Conservation (phyloP, 2,329 filamentous ascomycete genomes). For the Aspergillus felis region DNA sequence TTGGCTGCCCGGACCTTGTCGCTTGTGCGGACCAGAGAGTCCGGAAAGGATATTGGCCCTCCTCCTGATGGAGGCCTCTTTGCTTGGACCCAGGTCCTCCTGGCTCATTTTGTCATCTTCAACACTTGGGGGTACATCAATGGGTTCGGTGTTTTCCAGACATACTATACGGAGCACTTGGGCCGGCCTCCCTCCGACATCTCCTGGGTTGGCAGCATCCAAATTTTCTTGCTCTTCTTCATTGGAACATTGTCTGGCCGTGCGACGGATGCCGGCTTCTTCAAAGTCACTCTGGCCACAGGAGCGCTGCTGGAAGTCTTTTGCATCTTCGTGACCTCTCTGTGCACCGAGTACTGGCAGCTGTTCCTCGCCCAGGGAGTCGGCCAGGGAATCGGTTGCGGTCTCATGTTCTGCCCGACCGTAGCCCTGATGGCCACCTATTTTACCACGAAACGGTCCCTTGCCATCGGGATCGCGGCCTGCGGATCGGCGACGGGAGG, state of each 20-base stretch:
- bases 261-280: slow-evolving; percentile 51
- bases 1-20: slow-evolving; percentile 30
- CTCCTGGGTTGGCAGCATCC: slow-evolving; percentile 51
- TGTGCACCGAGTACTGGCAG: slow-evolving; percentile 50
- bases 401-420: slow-evolving; percentile 53
- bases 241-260: slow-evolving; percentile 51
- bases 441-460: slow-evolving; percentile 55
- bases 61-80: slow-evolving; percentile 49
- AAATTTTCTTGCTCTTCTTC: slow-evolving; percentile 50
- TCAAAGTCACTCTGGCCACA: slow-evolving; percentile 40
- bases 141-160: slow-evolving; percentile 56
- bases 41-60: slow-evolving; percentile 33
- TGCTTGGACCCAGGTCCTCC: slow-evolving; percentile 55
- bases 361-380: slow-evolving; percentile 51
- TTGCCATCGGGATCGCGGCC: slow-evolving; percentile 58
- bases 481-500: slow-evolving; percentile 61
- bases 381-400: slow-evolving; percentile 54
- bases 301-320: slow-evolving; percentile 45
- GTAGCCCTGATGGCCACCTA: slow-evolving; percentile 57
- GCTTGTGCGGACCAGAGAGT: slow-evolving; percentile 35
- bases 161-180: slow-evolving; percentile 47
- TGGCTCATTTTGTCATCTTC: slow-evolving; percentile 53
- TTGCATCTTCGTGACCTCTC: slow-evolving; percentile 50
- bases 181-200: slow-evolving; percentile 45
- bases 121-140: slow-evolving; percentile 55